Evolutionary conservation across 2,329 filamentous ascomycete genomes (phyloP), one percentile per base, ranked within the genome.

Genomic region (Aureobasidium vineae): DNA sequence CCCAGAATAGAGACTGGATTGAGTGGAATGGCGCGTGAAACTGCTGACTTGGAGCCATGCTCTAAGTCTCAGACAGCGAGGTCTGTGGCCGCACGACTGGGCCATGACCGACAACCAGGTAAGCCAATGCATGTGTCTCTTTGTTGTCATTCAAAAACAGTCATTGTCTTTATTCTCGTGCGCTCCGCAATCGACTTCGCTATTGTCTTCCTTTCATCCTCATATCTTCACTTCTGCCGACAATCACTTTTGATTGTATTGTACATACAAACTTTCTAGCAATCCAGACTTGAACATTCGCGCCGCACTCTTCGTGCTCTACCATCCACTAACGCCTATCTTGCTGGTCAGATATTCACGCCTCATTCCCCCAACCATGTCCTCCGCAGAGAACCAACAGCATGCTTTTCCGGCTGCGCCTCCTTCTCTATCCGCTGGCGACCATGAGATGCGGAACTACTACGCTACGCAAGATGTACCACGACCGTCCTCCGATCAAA

Each of bases 371-470:
- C 68, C 60, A 70, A 70, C 72, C 73, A 82, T 82, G 80, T 77
- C 79, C 78, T 79, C 79, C 76, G 76, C 80, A 77, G 77, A 78
- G 77, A 81, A 81, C 77, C 81, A 81, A 81, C 81, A 82, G 80
- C 79, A 81, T 76, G 73, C 77, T 78, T 82, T 83, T 77, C 79
- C 81, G 77, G 79, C 80, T 79, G 79, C 82, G 76, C 81, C 81
- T 82, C 81, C 82, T 79, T 83, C 82, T 81, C 80, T 81, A 77
- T 84, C 83, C 81, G 82, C 83, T 84, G 83, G 81, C 82, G 83
- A 80, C 77, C 81, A 85, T 84, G 83, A 84, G 81, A 83, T 83
- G 82, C 82, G 81, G 81, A 80, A 84, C 79, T 84, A 84, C 81
- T 85, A 84, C 79, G 81, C 79, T 76, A 76, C 79, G 70, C 81